These are phyloP conservation scores for Podospora conica DNA, from an alignment of 495 filamentous ascomycete species.

Conservation along the genomic window DNA sequence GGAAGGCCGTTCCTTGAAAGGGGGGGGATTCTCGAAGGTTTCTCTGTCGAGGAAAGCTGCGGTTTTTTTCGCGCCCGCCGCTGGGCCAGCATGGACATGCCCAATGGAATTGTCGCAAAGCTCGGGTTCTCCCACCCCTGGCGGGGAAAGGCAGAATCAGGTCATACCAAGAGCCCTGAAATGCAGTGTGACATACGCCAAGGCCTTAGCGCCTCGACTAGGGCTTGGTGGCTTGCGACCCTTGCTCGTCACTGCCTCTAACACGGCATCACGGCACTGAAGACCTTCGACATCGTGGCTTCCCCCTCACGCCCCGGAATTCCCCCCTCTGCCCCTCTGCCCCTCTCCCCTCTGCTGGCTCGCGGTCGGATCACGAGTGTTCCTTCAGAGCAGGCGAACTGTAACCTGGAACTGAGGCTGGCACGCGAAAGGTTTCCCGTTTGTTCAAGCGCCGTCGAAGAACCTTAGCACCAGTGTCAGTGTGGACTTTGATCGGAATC, in stretches of 20 bases:
- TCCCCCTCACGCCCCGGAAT: neutral
- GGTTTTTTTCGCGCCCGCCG: neutral
- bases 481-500: neutral
- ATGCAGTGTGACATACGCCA: conserved; percentile 17
- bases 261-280: neutral
- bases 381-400: neutral
- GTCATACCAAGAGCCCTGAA: conserved; percentile 4
- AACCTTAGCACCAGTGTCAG: too few relatives aligned
- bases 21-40: neutral
- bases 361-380: neutral
- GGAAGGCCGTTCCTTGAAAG: neutral
- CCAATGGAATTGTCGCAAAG: conserved; percentile 1
- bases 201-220: conserved; percentile 12
- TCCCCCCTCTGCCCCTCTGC: neutral
- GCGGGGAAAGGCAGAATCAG: conserved; percentile 1
- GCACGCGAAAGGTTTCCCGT: conserved; percentile 1
- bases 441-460: too few relatives aligned
- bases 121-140: neutral
- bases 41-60: neutral
- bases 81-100: neutral
- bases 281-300: neutral
- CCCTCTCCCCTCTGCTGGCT: neutral
- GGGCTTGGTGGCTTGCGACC: conserved; percentile 5
- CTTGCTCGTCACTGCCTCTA: conserved; percentile 3
- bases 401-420: neutral